These are phyloP conservation scores for Teratosphaeria destructans DNA, from an alignment of 2,329 filamentous ascomycete species.

Conservation along the genomic window DNA sequence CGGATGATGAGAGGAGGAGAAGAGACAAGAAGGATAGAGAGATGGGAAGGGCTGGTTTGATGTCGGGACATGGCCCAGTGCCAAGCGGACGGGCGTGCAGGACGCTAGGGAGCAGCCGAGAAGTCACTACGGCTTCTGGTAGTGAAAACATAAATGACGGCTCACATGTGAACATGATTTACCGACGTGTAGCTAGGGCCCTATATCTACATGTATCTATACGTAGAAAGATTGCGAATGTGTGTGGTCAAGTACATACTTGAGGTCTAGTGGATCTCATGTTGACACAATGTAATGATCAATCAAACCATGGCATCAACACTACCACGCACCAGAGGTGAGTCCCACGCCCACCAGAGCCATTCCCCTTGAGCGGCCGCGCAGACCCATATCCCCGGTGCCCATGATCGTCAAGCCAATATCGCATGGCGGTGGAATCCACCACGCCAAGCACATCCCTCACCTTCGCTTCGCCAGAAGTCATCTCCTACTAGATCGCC, in stretches of 20 bases:
- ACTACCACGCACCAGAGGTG: not conserved
- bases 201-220: too few relatives aligned
- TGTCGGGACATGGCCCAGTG: not conserved
- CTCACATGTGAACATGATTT: too few relatives aligned
- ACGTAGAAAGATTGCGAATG: too few relatives aligned
- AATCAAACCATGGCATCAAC: not conserved
- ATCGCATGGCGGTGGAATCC: not conserved
- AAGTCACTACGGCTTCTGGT: not conserved
- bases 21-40: not conserved
- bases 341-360: not conserved
- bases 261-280: too few relatives aligned
- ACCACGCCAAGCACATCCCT: not conserved
- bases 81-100: not conserved
- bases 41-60: not conserved
- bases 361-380: not conserved
- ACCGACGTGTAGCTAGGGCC: too few relatives aligned
- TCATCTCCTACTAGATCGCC: slow-evolving; percentile 26
- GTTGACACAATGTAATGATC: too few relatives aligned
- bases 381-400: not conserved
- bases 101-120: not conserved
- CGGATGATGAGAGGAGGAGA: not conserved
- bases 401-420: not conserved
- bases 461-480: not conserved
- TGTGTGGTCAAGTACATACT: too few relatives aligned
- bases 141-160: not conserved